A percentile compares a stretch with the other conserved stretches of the same genome.
These are phyloP conservation scores for Microstegium vimineum DNA, from an alignment of 176 grass and related monocot genomes.

Conservation along the genomic window DNA sequence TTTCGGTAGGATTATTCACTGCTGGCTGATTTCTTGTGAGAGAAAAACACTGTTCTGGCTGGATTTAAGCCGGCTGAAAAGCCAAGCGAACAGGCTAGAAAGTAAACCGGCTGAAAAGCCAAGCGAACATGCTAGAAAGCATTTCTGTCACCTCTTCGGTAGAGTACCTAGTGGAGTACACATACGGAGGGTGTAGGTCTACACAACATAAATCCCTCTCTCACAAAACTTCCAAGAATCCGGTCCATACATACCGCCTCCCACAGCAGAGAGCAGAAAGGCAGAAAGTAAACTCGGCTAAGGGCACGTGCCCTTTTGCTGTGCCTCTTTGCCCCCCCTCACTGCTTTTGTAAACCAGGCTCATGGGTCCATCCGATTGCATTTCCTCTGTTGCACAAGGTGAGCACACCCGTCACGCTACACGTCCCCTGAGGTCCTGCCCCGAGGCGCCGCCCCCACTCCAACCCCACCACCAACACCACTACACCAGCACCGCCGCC, in stretches of 20 bases:
- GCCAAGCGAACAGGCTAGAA: too few relatives aligned
- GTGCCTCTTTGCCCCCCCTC: not conserved
- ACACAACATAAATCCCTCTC: too few relatives aligned
- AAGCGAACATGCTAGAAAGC: too few relatives aligned
- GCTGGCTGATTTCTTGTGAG: too few relatives aligned
- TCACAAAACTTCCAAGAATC: not conserved
- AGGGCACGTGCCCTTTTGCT: too few relatives aligned
- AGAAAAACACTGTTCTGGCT: too few relatives aligned
- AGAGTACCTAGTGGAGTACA: not conserved
- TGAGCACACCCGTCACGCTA: constrained; percentile 15
- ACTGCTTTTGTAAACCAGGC: not conserved
- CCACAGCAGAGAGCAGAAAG: too few relatives aligned
- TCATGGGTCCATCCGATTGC: not conserved
- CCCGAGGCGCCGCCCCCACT: not conserved
- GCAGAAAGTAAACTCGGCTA: too few relatives aligned
- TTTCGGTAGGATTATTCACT: too few relatives aligned
- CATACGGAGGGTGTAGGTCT: too few relatives aligned
- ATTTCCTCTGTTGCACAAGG: not conserved
- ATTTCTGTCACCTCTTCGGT: not conserved
- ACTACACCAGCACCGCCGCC: constrained; percentile 2
- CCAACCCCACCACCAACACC: constrained; percentile 6
- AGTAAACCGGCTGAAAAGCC: too few relatives aligned
- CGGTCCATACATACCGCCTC: not conserved
- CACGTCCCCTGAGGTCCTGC: constrained; percentile 21
- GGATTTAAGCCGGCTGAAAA: too few relatives aligned